Base-by-base conservation (phyloP, 2,329 filamentous ascomycete genomes). In the Cercospora sp. region DNA sequence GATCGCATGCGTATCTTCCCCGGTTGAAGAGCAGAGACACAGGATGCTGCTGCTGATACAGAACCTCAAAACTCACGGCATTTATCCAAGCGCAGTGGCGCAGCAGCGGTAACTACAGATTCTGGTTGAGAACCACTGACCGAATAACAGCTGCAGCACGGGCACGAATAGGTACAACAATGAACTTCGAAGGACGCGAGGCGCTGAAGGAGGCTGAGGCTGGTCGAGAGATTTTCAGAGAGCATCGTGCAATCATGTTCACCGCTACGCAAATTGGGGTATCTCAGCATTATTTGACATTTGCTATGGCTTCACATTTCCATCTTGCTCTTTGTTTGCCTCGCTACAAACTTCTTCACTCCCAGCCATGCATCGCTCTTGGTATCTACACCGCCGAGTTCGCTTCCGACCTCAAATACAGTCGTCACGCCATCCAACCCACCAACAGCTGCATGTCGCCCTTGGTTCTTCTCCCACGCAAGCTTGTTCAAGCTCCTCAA, bases 401-500 rank as follows among this genome's bases (percentile, higher is more conserved):
- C 88, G 75, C 86, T 83, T 26, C 93, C 90, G 66, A 99, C 94
- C 81, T 99, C 95, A 77, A 98, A 99, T 7, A 99, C 88, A 0
- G 91, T 97, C 23, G 97, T 85, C 1, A 93, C 89, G 10, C 94
- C 94, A 76, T 97, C 94, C 69, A 99, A 90, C 3, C 95, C 95
- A 55, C 95, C 96, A 0, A 93, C 93, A 1, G 94, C 95, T 61
- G 98, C 83, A 62, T 92, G 87, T 80, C 91, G 91, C 60, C 95
- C 96, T 77, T 97, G 94, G 55, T 88, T 90, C 75, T 89, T 89
- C 81, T 99, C 95, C 95, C 95, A 99, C 0, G 93, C 91, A 53
- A 97, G 84, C 82, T 95, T 96, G 80, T 99, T 99, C 75, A 99
- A 81, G 78, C 93, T 96, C 81, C 92, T 91, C 67, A 70, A 79